Evolutionary conservation across 2,329 filamentous ascomycete genomes (phyloP).

Genomic region (Akanthomyces muscarius): DNA sequence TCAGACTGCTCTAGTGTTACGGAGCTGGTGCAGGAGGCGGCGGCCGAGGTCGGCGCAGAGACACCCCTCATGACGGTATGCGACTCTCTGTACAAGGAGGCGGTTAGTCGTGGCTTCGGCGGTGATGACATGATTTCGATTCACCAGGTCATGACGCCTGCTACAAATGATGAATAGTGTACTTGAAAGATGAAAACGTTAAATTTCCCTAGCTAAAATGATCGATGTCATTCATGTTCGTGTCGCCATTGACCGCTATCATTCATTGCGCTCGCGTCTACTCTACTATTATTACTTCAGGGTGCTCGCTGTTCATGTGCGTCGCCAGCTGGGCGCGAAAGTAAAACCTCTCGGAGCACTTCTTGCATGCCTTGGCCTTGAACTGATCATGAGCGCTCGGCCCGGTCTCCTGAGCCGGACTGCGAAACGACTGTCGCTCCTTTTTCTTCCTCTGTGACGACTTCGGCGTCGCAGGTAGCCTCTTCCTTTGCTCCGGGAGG

Average conservation of each 20-base stretch:
- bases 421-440: neutral
- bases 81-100: slow-evolving; percentile 24
- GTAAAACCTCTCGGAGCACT: slow-evolving; percentile 5
- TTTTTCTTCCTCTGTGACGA: neutral
- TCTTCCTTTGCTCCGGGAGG: neutral
- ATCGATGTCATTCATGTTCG: neutral
- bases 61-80: slow-evolving; percentile 25
- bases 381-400: slow-evolving; percentile 9
- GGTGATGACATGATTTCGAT: slow-evolving; percentile 30
- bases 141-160: slow-evolving; percentile 19
- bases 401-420: neutral
- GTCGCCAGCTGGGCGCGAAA: slow-evolving; percentile 8
- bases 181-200: neutral
- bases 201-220: neutral
- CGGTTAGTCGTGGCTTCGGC: slow-evolving; percentile 21
- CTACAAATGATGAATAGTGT: neutral
- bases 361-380: slow-evolving; percentile 12
- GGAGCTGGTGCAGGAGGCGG: slow-evolving; percentile 26
- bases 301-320: slow-evolving; percentile 8
- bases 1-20: slow-evolving; percentile 31
- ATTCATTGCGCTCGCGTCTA: neutral
- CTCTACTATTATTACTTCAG: neutral
- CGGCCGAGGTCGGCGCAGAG: slow-evolving; percentile 19
- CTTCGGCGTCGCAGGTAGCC: neutral
- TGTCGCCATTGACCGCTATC: neutral